Percentiles rank a stretch among this genome's conserved stretches.
These are phyloP conservation scores for Debaryomyces nepalensis DNA, from an alignment of 1,139 yeast species.

Conservation along the genomic window DNA sequence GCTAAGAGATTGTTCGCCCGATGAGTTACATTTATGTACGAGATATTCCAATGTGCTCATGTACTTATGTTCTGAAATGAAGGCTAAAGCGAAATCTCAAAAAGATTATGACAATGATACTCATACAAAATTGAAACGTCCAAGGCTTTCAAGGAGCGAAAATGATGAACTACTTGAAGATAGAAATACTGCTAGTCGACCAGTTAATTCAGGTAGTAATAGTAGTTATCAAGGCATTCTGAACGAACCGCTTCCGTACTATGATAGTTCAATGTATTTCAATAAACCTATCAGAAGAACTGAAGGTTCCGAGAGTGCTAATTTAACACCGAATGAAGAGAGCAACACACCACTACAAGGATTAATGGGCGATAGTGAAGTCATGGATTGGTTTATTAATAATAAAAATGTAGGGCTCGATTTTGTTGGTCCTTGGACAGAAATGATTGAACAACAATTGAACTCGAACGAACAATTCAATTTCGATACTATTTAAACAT, in stretches of 20 bases:
- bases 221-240: constrained; percentile 1
- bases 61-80: constrained; percentile 80
- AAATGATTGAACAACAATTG: constrained; percentile 72
- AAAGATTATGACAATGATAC: constrained; percentile 10
- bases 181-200: background rate
- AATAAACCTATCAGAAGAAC: constrained; percentile 8
- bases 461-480: constrained; percentile 41
- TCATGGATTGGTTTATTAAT: constrained; percentile 73
- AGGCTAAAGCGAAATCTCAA: constrained; percentile 36
- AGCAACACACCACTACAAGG: constrained; percentile 24
- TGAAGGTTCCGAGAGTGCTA: constrained; percentile 13
- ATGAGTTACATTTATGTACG: constrained; percentile 81
- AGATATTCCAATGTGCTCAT: constrained; percentile 80
- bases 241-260: constrained; percentile 3
- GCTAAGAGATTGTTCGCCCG: constrained; percentile 84
- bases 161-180: constrained; percentile 17
- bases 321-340: constrained; percentile 16
- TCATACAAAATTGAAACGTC: constrained; percentile 10
- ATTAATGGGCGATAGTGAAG: constrained; percentile 55
- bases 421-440: constrained; percentile 89
- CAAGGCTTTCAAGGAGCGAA: constrained; percentile 11
- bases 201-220: background rate
- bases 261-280: constrained; percentile 11
- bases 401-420: constrained; percentile 74
- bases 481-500: constrained; percentile 26